phyloP scores from a whole-genome alignment of 169 alveolate genomes.

The Eimeria praecox region DNA sequence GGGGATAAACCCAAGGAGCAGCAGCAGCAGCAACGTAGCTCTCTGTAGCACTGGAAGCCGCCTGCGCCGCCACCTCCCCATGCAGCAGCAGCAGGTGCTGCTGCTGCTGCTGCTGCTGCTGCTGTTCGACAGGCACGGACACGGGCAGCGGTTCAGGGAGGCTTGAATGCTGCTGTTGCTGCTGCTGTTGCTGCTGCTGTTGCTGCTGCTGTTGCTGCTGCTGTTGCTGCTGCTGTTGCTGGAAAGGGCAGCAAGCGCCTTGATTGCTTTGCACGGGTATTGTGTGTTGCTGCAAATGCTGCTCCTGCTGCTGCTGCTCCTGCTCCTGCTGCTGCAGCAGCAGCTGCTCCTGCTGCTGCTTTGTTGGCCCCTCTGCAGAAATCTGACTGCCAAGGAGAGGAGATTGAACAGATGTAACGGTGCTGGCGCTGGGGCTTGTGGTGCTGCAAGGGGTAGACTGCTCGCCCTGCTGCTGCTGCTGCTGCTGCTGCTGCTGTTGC shows the following conservation, averaged over 20 bases:
- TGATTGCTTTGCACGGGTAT: neutral
- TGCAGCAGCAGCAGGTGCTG: constrained; percentile 33
- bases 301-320: neutral
- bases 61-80: neutral
- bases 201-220: neutral
- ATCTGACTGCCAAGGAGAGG: neutral
- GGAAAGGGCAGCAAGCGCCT: neutral
- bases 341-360: constrained; percentile 13
- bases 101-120: constrained; percentile 51
- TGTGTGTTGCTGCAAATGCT: neutral
- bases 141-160: neutral
- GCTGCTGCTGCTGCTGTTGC: constrained; percentile 13
- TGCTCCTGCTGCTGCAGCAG: neutral
- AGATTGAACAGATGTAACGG: neutral
- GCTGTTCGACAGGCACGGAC: neutral
- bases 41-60: neutral
- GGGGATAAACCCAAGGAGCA: neutral
- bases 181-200: neutral
- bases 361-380: neutral
- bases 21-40: neutral
- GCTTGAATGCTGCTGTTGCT: constrained; percentile 20
- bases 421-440: neutral
- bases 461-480: neutral
- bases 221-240: neutral
- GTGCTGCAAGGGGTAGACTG: neutral